phyloP scores from a whole-genome alignment of 2,329 filamentous ascomycete genomes.

The Fusarium citri region DNA sequence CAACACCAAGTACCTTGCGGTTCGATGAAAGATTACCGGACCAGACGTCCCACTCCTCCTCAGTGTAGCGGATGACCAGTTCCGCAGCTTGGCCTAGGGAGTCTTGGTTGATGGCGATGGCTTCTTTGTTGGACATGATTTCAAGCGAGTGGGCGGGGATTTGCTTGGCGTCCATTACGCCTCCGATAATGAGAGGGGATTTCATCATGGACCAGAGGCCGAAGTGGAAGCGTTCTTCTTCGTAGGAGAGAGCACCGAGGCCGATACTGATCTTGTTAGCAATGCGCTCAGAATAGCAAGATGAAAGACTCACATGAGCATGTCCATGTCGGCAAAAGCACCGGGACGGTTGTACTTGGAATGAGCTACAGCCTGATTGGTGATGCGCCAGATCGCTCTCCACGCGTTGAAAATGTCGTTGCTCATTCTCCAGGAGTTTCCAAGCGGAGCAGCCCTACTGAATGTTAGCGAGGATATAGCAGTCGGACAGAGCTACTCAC shows the following conservation, averaged over 20 bases:
- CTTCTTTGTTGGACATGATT: constrained; percentile 62
- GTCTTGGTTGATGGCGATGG: constrained; percentile 70
- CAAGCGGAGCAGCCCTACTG: constrained; percentile 55
- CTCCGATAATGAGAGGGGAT: constrained; percentile 62
- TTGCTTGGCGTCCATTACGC: constrained; percentile 53
- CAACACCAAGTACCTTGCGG: constrained; percentile 58
- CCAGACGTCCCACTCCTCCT: constrained; percentile 64
- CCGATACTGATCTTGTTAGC: constrained; percentile 54
- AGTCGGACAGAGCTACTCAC: constrained; percentile 18
- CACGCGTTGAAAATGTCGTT: constrained; percentile 66
- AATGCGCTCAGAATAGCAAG: accelerated
- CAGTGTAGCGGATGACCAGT: constrained; percentile 61
- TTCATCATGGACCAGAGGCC: constrained; percentile 65
- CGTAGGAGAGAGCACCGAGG: constrained; percentile 56
- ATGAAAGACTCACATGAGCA: constrained; percentile 56
- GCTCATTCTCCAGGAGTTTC: constrained; percentile 63
- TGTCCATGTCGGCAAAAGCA: constrained; percentile 64
- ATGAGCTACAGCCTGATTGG: constrained; percentile 63
- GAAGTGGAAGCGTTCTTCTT: constrained; percentile 65
- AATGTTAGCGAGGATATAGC: neutral
- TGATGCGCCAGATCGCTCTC: constrained; percentile 63
- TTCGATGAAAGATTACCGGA: constrained; percentile 58
- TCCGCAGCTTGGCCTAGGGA: constrained; percentile 61
- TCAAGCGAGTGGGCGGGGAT: constrained; percentile 55
- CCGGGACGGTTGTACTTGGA: constrained; percentile 57